Evolutionary conservation across 2,329 filamentous ascomycete genomes (phyloP).

Genomic region (Polytolypa hystricis): DNA sequence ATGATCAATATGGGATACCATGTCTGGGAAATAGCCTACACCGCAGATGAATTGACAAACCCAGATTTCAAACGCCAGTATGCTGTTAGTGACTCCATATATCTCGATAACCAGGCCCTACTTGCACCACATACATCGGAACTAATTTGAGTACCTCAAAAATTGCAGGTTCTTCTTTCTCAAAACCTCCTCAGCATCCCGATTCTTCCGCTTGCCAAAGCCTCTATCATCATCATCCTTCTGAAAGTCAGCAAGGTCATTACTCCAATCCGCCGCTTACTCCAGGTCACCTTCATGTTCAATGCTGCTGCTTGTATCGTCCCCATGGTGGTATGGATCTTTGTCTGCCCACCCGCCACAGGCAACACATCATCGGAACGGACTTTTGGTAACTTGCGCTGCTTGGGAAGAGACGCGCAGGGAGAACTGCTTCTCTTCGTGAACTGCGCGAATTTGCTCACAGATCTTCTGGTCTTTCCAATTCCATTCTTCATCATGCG

Average conservation of each 20-base stretch:
- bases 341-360: slow-evolving; percentile 28
- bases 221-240: slow-evolving; percentile 29
- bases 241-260: slow-evolving; percentile 29
- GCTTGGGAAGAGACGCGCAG: slow-evolving; percentile 26
- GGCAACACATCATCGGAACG: slow-evolving; percentile 29
- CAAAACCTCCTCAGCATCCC: slow-evolving; percentile 31
- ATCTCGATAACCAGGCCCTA: neutral
- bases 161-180: slow-evolving; percentile 21
- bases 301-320: slow-evolving; percentile 25
- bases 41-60: slow-evolving; percentile 19
- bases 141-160: neutral
- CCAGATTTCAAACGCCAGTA: slow-evolving; percentile 16
- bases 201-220: slow-evolving; percentile 31
- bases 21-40: neutral
- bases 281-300: slow-evolving; percentile 27
- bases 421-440: slow-evolving; percentile 30
- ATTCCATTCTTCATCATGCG: slow-evolving; percentile 32
- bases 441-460: slow-evolving; percentile 31
- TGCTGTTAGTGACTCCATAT: neutral
- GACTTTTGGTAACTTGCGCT: slow-evolving; percentile 28
- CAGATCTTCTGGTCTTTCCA: slow-evolving; percentile 30
- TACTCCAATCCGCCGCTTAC: slow-evolving; percentile 25
- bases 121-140: neutral
- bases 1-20: slow-evolving; percentile 1
- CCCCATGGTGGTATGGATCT: slow-evolving; percentile 28